Percentiles rank a stretch among this genome's conserved stretches.
Conservation (phyloP, 345 rosid species). For the Arabidopsis arenosa region DNA sequence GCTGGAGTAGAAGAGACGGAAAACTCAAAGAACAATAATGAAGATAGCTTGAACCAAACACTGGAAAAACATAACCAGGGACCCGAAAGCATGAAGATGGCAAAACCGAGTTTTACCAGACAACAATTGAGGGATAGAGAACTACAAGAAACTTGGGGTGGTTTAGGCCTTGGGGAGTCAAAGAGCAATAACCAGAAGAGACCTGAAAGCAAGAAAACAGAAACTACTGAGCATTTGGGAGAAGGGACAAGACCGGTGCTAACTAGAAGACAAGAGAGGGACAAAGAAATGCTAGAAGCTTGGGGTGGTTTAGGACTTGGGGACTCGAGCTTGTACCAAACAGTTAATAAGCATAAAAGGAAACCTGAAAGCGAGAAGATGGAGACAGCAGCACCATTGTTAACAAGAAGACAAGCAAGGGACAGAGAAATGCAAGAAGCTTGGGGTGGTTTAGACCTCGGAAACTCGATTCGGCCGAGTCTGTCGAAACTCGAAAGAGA, state of each 20-base stretch:
- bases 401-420: conserved; percentile 59
- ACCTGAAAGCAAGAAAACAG: conserved; percentile 66
- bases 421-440: conserved; percentile 84
- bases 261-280: conserved; percentile 67
- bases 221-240: conserved; percentile 40
- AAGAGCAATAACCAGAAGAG: conserved; percentile 57
- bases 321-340: conserved; percentile 47
- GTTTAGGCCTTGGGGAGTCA: conserved; percentile 75
- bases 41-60: conserved; percentile 39
- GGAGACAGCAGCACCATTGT: conserved; percentile 34
- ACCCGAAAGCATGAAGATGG: conserved; percentile 63
- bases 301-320: conserved; percentile 94
- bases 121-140: conserved; percentile 76
- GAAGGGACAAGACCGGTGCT: conserved; percentile 42
- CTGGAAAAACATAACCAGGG: conserved; percentile 34
- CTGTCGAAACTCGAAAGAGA: conserved; percentile 82
- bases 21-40: conserved; percentile 41
- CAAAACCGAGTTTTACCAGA: conserved; percentile 31
- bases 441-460: conserved; percentile 92
- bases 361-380: conserved; percentile 70
- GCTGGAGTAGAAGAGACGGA: conserved; percentile 45
- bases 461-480: conserved; percentile 70
- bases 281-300: conserved; percentile 77
- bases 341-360: conserved; percentile 38
- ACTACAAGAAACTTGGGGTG: conserved; percentile 87